These are phyloP conservation scores for Dactylonectria macrodidyma DNA, from an alignment of 2,329 filamentous ascomycete genomes.

Conservation along the genomic window DNA sequence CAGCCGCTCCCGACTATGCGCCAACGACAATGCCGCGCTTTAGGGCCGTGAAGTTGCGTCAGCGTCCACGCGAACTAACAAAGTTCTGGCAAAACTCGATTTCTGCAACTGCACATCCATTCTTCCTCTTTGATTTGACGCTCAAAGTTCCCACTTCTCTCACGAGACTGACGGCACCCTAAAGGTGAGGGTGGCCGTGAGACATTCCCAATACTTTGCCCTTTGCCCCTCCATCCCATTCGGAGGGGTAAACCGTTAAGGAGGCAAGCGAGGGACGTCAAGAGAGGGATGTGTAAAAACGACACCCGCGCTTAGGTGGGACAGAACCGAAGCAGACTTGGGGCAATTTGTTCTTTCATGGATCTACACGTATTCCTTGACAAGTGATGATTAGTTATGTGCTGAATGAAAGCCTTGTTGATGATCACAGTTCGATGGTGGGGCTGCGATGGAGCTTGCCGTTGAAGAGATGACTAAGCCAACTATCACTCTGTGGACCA, in stretches of 20 bases:
- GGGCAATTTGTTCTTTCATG: too few species aligned
- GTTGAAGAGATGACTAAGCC: slow-evolving; percentile 38
- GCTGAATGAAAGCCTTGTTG: not conserved
- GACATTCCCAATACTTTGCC: slow-evolving; percentile 35
- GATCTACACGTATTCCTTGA: not conserved
- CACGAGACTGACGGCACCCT: not conserved
- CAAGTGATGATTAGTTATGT: not conserved
- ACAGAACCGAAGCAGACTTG: too few species aligned
- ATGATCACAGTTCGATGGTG: slow-evolving; percentile 26
- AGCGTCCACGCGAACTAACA: slow-evolving; percentile 9
- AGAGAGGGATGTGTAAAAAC: not conserved
- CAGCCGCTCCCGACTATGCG: slow-evolving; percentile 43
- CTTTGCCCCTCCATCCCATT: not conserved
- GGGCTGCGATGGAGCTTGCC: not conserved
- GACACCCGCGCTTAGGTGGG: not conserved
- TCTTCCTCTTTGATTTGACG: slow-evolving; percentile 7
- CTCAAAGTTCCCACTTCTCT: not conserved
- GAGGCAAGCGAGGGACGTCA: not conserved
- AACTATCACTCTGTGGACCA: slow-evolving; percentile 13
- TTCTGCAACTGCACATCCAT: slow-evolving; percentile 9
- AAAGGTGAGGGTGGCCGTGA: slow-evolving; percentile 33
- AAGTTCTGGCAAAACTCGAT: slow-evolving; percentile 6
- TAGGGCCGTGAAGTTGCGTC: slow-evolving; percentile 12
- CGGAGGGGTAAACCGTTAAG: not conserved
- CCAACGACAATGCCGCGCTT: slow-evolving; percentile 23